Evolutionary conservation across 352 stramenopile species (phyloP).

Genomic region (Elongisporangium undulatum): DNA sequence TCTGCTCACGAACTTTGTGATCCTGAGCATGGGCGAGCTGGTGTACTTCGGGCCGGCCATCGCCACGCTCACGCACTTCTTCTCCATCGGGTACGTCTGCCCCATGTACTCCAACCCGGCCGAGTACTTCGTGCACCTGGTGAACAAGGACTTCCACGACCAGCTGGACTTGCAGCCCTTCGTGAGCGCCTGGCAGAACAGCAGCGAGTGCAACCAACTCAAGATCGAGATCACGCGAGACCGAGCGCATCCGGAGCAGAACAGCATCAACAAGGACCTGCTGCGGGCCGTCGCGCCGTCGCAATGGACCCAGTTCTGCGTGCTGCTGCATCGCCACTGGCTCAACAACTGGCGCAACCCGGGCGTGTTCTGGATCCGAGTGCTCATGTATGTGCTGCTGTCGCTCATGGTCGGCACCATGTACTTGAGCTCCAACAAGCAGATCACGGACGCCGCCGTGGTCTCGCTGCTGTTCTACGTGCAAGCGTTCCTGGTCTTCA

Average conservation of each 20-base stretch:
- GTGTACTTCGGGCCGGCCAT: conserved; percentile 87
- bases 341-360: conserved; percentile 68
- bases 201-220: conserved; percentile 20
- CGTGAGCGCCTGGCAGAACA: conserved; percentile 21
- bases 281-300: conserved; percentile 30
- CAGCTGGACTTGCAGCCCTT: conserved; percentile 26
- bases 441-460: conserved; percentile 25
- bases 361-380: conserved; percentile 70
- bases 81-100: conserved; percentile 40
- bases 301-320: conserved; percentile 42
- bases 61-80: conserved; percentile 43
- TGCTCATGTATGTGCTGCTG: conserved; percentile 80
- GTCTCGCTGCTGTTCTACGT: conserved; percentile 85
- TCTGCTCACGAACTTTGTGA: conserved; percentile 60
- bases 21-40: conserved; percentile 68
- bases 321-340: conserved; percentile 48
- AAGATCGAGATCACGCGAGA: conserved; percentile 28
- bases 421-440: conserved; percentile 47
- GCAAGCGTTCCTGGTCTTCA: conserved; percentile 89
- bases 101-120: conserved; percentile 64
- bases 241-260: conserved; percentile 9
- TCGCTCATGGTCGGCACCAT: conserved; percentile 72
- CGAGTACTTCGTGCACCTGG: conserved; percentile 61
- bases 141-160: conserved; percentile 59
- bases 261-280: conserved; percentile 27